phyloP scores from a whole-genome alignment of 805 yeast species.

The Starmerella ratchasimensis region DNA sequence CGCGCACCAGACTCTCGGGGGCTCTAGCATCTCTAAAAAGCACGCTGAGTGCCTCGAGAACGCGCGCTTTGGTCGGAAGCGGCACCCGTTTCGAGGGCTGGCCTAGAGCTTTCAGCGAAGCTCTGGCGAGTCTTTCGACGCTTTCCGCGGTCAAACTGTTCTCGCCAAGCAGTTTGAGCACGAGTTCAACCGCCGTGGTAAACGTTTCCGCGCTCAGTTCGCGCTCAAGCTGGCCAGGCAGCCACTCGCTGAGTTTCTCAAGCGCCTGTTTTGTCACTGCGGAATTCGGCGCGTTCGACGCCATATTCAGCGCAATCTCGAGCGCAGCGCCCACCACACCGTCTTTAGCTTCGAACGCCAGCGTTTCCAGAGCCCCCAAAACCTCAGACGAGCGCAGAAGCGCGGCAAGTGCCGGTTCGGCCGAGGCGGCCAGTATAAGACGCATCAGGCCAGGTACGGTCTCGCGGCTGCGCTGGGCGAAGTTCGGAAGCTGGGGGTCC shows the following conservation, averaged over 20 bases:
- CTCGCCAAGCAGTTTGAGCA: slow-evolving; percentile 34
- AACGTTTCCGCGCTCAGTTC: slow-evolving; percentile 12
- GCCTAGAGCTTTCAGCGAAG: slow-evolving; percentile 48
- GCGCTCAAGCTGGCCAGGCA: slow-evolving; percentile 11
- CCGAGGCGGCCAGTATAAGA: too few species aligned
- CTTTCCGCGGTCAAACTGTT: slow-evolving; percentile 44
- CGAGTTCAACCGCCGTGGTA: slow-evolving; percentile 15
- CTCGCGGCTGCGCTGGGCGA: too few species aligned
- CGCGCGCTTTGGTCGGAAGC: slow-evolving; percentile 38
- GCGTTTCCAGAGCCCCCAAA: too few species aligned
- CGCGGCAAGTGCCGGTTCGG: too few species aligned
- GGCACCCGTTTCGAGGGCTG: slow-evolving; percentile 42
- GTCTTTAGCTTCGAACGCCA: slow-evolving; percentile 47
- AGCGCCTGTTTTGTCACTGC: neutral
- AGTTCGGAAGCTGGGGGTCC: too few species aligned
- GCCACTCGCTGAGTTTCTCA: neutral
- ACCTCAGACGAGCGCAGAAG: too few species aligned
- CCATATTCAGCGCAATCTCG: slow-evolving; percentile 26
- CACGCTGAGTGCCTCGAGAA: slow-evolving; percentile 43
- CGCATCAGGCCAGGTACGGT: too few species aligned
- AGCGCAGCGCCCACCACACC: slow-evolving; percentile 51
- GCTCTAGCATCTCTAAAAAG: slow-evolving; percentile 33
- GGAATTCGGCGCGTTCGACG: slow-evolving; percentile 1
- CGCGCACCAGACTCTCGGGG: slow-evolving; percentile 13
- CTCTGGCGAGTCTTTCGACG: slow-evolving; percentile 38